Evolutionary conservation across 2,329 filamentous ascomycete species (phyloP).

Genomic region (Stromatinia cepivora): DNA sequence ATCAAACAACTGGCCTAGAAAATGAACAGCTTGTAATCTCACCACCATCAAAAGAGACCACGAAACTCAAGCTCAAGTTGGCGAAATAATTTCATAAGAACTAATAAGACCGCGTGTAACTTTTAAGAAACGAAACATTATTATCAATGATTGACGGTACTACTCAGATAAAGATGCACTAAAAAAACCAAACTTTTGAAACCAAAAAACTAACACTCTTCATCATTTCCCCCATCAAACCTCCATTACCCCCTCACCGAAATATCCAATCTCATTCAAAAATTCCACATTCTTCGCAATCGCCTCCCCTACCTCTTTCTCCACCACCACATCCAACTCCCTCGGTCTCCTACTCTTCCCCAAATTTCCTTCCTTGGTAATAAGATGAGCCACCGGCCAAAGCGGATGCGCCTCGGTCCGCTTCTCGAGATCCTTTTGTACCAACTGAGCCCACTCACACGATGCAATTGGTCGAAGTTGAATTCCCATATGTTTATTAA

Average conservation of each 20-base stretch:
- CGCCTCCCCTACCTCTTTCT: constrained; percentile 8
- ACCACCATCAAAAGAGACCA: too few species aligned
- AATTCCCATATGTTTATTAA: neutral
- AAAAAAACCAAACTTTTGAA: neutral
- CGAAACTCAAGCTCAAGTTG: too few species aligned
- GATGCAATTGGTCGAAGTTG: neutral
- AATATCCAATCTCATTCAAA: constrained; percentile 15
- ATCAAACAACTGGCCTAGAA: too few species aligned
- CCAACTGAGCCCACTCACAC: neutral
- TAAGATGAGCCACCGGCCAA: constrained; percentile 15
- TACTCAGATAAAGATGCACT: neutral
- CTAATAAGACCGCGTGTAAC: neutral
- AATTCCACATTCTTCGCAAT: constrained; percentile 17
- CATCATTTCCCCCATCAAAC: neutral
- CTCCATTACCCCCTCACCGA: neutral
- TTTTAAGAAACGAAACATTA: neutral
- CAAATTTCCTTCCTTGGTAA: constrained; percentile 6
- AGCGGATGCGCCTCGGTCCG: constrained; percentile 9
- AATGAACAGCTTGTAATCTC: too few species aligned
- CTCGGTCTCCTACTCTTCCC: neutral
- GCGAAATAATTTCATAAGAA: too few species aligned
- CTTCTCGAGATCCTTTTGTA: constrained; percentile 3
- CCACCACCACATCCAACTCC: neutral
- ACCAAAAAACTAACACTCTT: neutral
- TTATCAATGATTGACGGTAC: neutral